phyloP scores from a whole-genome alignment of 148 eudicot species.

The Vaccinium darrowii region DNA sequence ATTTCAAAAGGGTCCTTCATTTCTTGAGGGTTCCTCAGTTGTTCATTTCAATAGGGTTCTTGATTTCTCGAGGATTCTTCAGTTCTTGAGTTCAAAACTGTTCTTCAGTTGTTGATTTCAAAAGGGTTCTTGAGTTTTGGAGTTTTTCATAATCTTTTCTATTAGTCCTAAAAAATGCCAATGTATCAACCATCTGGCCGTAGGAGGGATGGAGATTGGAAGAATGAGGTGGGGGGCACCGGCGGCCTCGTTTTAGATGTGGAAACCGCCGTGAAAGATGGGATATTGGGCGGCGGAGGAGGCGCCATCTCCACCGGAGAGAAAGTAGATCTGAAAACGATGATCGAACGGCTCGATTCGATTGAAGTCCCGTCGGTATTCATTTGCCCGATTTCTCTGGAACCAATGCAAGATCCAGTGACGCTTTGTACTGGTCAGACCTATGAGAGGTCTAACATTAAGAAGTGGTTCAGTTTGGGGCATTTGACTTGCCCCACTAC shows the following conservation, averaged over 20 bases:
- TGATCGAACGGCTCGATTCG: conserved; percentile 64
- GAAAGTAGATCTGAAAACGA: conserved; percentile 76
- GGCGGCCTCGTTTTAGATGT: conserved; percentile 73
- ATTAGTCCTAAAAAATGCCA: conserved; percentile 34
- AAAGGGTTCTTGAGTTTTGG: not conserved
- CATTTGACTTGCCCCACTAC: conserved; percentile 89
- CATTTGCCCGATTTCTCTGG: conserved; percentile 84
- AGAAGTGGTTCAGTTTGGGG: conserved; percentile 76
- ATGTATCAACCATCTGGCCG: conserved; percentile 43
- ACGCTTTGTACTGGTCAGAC: conserved; percentile 94
- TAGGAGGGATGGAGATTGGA: conserved; percentile 19
- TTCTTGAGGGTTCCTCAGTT: not conserved
- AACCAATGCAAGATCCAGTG: conserved; percentile 93
- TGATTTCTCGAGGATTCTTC: not conserved
- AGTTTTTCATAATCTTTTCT: not conserved
- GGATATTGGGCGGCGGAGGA: conserved; percentile 44
- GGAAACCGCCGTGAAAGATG: conserved; percentile 78
- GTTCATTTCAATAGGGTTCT: not conserved
- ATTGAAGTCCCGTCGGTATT: conserved; percentile 69
- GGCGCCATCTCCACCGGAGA: conserved; percentile 11
- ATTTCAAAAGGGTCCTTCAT: not conserved
- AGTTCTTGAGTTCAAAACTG: not conserved
- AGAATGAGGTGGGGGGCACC: conserved; percentile 46
- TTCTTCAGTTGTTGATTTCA: not conserved
- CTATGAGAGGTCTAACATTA: conserved; percentile 74